Conservation (phyloP, 805 yeast genomes). For the Ogataea angusta region DNA sequence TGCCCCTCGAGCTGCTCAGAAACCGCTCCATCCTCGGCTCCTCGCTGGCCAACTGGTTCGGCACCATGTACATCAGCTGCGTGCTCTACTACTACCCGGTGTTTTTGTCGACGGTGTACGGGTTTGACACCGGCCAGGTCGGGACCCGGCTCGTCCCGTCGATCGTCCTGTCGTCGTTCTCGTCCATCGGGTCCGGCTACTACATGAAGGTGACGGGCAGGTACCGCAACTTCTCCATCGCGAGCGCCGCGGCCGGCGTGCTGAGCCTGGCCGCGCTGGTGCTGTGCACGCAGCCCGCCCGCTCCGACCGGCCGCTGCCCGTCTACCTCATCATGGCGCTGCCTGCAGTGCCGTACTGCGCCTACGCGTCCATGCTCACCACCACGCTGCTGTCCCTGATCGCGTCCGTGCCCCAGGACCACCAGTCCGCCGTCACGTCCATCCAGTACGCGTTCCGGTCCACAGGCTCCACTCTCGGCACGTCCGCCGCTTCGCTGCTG, state of each 20-base stretch:
- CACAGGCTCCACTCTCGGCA: conserved; percentile 64
- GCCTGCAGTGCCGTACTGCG: conserved; percentile 49
- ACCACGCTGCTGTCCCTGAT: conserved; percentile 65
- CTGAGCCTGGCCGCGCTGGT: conserved; percentile 38
- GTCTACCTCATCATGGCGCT: conserved; percentile 42
- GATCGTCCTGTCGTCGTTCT: conserved; percentile 54
- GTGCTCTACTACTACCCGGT: conserved; percentile 60
- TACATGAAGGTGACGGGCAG: conserved; percentile 64
- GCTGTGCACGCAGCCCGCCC: conserved; percentile 23
- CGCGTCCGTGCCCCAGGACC: conserved; percentile 65
- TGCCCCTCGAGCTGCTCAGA: conserved; percentile 54
- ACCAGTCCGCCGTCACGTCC: conserved; percentile 66
- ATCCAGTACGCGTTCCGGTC: conserved; percentile 65
- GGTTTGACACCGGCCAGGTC: conserved; percentile 50
- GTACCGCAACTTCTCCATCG: conserved; percentile 46
- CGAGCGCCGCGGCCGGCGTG: conserved; percentile 41
- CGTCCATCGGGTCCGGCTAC: conserved; percentile 61
- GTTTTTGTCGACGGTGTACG: conserved; percentile 54
- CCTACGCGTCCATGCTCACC: conserved; percentile 58
- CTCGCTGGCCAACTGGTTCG: conserved; percentile 61
- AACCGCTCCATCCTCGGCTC: conserved; percentile 62
- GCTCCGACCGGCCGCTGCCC: conserved; percentile 11
- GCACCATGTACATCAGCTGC: conserved; percentile 45
- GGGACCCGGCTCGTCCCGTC: conserved; percentile 62
- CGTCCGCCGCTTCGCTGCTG: conserved; percentile 60